A percentile compares a stretch with the other conserved stretches of the same genome.
Conservation (phyloP, 208 protist species). For the Trichomonas vaginalis region DNA sequence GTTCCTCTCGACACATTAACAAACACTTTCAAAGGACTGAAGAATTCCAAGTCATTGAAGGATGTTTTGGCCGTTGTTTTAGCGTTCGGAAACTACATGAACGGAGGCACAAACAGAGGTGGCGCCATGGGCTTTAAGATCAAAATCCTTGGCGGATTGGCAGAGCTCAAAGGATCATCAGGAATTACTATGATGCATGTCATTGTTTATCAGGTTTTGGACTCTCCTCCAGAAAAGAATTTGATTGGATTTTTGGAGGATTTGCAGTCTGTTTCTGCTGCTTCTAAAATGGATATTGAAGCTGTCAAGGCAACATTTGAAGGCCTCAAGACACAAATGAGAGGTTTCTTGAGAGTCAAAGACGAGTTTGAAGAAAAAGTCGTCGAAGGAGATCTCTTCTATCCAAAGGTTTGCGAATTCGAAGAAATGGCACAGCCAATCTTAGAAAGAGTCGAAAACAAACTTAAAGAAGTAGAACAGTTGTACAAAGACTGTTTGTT, state of each 20-base stretch:
- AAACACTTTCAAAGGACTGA: neutral
- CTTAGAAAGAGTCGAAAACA: neutral
- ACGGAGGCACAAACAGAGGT: neutral
- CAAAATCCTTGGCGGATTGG: neutral
- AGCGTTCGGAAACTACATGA: neutral
- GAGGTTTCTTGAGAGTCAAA: neutral
- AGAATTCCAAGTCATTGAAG: neutral
- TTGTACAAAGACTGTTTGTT: neutral
- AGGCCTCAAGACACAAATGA: neutral
- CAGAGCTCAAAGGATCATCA: neutral
- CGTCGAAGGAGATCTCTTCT: neutral
- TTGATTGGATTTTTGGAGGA: neutral
- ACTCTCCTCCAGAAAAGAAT: neutral
- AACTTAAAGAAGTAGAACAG: neutral
- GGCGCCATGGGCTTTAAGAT: conserved; percentile 4
- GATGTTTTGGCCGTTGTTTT: neutral
- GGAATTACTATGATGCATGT: neutral
- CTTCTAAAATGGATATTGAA: neutral
- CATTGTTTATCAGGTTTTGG: neutral
- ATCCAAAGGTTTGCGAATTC: neutral
- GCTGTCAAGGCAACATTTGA: neutral
- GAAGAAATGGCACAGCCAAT: neutral
- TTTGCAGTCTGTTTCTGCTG: neutral
- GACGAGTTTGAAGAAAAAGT: neutral
- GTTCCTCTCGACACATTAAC: neutral